These are phyloP conservation scores for Sclerotinia nivalis DNA, from an alignment of 2,329 filamentous ascomycete species.

Conservation along the genomic window DNA sequence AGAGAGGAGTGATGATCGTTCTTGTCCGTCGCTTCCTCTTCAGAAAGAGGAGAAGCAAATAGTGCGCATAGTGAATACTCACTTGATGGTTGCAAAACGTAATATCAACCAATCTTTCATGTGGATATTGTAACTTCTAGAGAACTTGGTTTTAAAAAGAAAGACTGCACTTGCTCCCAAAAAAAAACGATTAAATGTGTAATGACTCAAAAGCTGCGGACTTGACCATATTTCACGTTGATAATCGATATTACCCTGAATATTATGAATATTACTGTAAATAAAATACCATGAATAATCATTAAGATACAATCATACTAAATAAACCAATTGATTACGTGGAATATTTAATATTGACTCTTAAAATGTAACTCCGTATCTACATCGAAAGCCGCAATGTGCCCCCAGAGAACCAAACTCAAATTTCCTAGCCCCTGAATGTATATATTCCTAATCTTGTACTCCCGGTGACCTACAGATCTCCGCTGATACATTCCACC, in stretches of 20 bases:
- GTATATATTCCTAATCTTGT: neutral
- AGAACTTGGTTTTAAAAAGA: neutral
- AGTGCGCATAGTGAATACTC: neutral
- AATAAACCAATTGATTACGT: neutral
- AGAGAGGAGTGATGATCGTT: neutral
- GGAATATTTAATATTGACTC: neutral
- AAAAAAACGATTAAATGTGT: neutral
- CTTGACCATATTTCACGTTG: neutral
- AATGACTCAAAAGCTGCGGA: neutral
- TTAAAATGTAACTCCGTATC: neutral
- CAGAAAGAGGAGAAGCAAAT: neutral
- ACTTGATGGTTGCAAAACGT: neutral
- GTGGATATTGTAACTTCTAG: too few species aligned
- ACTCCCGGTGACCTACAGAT: neutral
- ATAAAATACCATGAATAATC: neutral
- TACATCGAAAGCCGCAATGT: neutral
- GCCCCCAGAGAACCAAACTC: neutral
- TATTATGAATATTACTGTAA: neutral
- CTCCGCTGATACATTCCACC: neutral
- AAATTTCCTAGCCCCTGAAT: slow-evolving; percentile 1
- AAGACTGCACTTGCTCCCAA: neutral
- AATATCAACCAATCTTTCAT: neutral
- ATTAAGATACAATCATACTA: neutral
- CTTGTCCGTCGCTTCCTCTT: neutral
- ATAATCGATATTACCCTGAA: neutral